Conservation (phyloP, 148 eudicot genomes). For the Cornus controversa region DNA sequence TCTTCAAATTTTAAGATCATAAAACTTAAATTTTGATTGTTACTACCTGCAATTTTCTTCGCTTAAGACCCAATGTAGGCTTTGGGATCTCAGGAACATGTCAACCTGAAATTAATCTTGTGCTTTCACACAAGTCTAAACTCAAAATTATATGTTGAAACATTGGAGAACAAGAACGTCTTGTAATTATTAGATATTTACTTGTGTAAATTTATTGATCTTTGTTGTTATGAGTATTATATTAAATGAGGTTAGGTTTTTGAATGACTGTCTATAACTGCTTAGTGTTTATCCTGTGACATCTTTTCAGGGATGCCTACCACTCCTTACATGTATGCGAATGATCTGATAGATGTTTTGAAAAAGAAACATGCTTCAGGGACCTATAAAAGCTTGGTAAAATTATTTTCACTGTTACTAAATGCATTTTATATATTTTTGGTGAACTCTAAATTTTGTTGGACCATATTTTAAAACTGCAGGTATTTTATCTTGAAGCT, state of each 20-base stretch:
- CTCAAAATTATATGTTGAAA: background rate
- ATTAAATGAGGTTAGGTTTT: background rate
- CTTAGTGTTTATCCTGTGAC: background rate
- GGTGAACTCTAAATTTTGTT: background rate
- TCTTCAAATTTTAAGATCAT: background rate
- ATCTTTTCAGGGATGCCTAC: constrained; percentile 77
- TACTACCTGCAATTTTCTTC: background rate
- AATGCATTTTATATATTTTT: background rate
- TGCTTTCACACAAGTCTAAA: background rate
- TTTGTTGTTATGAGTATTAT: background rate
- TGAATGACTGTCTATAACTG: background rate
- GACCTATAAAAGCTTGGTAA: constrained; percentile 89
- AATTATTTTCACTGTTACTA: background rate
- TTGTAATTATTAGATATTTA: background rate
- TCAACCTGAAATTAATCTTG: no score
- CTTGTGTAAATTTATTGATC: background rate
- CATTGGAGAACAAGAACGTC: background rate
- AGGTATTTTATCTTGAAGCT: constrained; percentile 96
- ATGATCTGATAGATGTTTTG: constrained; percentile 63
- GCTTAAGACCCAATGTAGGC: background rate
- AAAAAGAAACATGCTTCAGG: constrained; percentile 86
- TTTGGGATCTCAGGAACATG: no score
- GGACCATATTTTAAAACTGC: constrained; percentile 15
- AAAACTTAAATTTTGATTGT: background rate
- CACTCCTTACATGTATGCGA: constrained; percentile 75